Base-by-base conservation (phyloP, 352 stramenopile species). In the Phytophthora palmivora region DNA sequence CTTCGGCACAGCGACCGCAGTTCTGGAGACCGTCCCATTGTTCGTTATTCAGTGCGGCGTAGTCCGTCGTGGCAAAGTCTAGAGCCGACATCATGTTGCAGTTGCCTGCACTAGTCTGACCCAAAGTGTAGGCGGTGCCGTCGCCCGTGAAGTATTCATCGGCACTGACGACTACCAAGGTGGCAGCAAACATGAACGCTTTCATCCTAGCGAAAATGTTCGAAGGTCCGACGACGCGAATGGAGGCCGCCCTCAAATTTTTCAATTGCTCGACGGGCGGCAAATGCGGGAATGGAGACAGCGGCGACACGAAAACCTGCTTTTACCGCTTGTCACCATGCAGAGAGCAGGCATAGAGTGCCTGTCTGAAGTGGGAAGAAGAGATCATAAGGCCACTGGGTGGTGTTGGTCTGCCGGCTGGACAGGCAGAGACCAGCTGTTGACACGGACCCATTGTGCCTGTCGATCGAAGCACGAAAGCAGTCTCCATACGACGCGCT, bases 1-100 rank as follows among this genome's bases (percentile, higher is more conserved):
- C 82, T 36, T 89, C 68, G 33, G 79, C 84, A 44, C 84, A 93
- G 15, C 82, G 82, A 7, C 82, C 82, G 48, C 84, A 91, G 67
- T 89, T 78, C 37, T 67, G 57, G 6, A 78, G 74, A 21, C 63
- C 60, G 55, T 79, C 57, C 81, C 82, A 92, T 67, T 92, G 84
- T 6, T 76, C 63, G 64, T 82, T 67, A 57, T 91, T 92, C 26
- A 92, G 54, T 5, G 83, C 83, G n/a, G 76, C 83, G 55, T 92
- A 89, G 69, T 88, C 78, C 19, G 58, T 74, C n/a, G 45, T 62
- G 18, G 67, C 71, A 18, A 71, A 65, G 50, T 69, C 24, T 16
- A 70, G 50, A 4, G 53, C 60, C 41, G 63, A 68, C 67, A 72
- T 77, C 67, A 86, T 76, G 58, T 79, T 82, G 48, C 76, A 86